A percentile compares a stretch with the other conserved stretches of the same genome.
These are phyloP conservation scores for Theobroma cacao DNA, from an alignment of 345 rosid genomes.

Conservation along the genomic window DNA sequence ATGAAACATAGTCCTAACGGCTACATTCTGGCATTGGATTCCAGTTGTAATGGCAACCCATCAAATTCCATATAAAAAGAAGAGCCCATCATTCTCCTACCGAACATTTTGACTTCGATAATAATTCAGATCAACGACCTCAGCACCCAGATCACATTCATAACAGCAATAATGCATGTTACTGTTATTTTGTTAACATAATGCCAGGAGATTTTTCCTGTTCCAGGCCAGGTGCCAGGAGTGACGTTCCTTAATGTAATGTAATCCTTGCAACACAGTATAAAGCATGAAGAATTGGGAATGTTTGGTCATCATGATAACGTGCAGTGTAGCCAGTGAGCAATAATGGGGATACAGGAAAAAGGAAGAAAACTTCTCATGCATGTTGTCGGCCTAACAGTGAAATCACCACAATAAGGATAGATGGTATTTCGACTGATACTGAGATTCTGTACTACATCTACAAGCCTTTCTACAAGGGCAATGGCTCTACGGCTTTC, in stretches of 20 bases:
- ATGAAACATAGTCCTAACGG: background rate
- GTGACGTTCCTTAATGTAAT: background rate
- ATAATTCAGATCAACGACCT: background rate
- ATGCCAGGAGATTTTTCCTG: background rate
- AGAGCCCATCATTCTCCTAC: background rate
- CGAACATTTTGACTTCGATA: background rate
- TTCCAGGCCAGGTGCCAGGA: background rate
- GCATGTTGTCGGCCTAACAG: background rate
- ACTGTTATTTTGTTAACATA: background rate
- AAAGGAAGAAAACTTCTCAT: background rate
- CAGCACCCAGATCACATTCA: background rate
- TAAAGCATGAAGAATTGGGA: background rate
- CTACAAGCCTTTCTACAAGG: conserved; percentile 23
- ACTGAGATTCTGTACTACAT: conserved; percentile 2
- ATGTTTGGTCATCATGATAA: background rate
- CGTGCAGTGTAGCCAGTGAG: background rate
- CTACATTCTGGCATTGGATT: background rate
- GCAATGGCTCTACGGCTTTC: conserved; percentile 20
- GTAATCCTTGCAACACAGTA: background rate
- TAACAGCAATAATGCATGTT: background rate
- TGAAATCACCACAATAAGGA: background rate
- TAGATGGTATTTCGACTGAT: conserved; percentile 6
- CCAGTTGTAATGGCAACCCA: background rate
- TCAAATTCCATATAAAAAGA: background rate
- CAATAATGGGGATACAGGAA: background rate